Base-by-base conservation (phyloP, 78 protist species). In the Dictyostelium brefeldianum region DNA sequence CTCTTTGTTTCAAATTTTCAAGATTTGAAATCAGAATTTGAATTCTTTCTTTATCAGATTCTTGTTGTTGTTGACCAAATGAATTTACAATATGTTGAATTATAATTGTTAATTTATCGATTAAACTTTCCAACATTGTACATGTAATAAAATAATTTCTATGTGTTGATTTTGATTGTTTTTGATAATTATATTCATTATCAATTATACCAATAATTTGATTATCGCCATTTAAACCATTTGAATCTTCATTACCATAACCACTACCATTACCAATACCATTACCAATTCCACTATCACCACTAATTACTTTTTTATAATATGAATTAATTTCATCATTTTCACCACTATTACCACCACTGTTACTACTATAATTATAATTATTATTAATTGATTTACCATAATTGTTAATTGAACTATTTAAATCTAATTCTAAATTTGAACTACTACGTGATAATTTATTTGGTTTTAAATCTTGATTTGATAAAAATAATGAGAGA, bases 401-500 rank as follows among this genome's bases (percentile, higher is more conserved):
- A 20, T 1, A 10, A 25, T 11, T 54, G 18, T 27, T 75, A 31
- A 4, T 48, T n/a, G 7, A 31, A 31, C 25, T 67, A 31, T 12
- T 31, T 46, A n/a, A 67, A 31, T 11, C 36, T 67, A 46, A 67
- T n/a, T n/a, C 46, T 27, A 29, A 31, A 31, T 11, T 67, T 46
- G 46, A 67, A 31, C 36, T 46, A 31, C 43, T 31, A 7, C 75
- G 36, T 11, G 25, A 36, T 36, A 36, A 36, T 36, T 11, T 17
- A 59, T 18, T n/a, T 59, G 69, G 25, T 22, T 87, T 87, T 56
- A 87, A 47, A 87, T 87, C 83, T 43, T 77, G 82, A 22, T 59
- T 87, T 5, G 92, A 87, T 10, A 87, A 22, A 31, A 87, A 87
- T 27, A 87, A 14, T 14, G 84, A 87, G 4, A 87, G 5, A 77